Evolutionary conservation across 1,284 basidiomycete species (phyloP).

Genomic region (Ceratobasidium sp.): DNA sequence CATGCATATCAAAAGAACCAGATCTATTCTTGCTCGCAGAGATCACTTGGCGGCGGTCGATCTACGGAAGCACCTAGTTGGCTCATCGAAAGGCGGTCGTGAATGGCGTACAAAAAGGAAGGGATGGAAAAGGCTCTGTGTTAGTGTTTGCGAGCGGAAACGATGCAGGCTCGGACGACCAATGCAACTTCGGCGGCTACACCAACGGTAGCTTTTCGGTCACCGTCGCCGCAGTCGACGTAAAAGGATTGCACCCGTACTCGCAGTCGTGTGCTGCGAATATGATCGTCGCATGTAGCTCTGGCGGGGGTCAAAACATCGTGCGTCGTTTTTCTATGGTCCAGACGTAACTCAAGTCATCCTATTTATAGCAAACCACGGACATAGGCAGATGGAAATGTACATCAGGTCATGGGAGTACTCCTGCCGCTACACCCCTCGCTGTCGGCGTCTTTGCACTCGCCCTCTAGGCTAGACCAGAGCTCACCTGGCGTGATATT

Average conservation of each 20-base stretch:
- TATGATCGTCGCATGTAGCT: constrained; percentile 96
- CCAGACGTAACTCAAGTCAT: background rate
- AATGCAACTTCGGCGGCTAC: constrained; percentile 99
- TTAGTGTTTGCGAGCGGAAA: constrained; percentile 99
- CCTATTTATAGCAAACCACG: constrained; percentile 83
- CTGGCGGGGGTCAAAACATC: constrained; percentile 92
- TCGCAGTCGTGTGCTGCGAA: constrained; percentile 98
- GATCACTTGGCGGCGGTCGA: constrained; percentile 94
- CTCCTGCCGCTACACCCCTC: constrained; percentile 97
- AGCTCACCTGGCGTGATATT: constrained; percentile 96
- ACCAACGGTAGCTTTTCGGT: constrained; percentile 98
- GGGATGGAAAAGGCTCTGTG: constrained; percentile 91
- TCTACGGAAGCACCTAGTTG: constrained; percentile 96
- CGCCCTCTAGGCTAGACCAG: constrained; percentile 87
- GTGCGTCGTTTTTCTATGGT: constrained; percentile 65
- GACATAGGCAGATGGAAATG: constrained; percentile 92
- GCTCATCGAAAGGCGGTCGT: constrained; percentile 94
- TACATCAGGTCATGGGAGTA: constrained; percentile 90
- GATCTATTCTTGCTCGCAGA: constrained; percentile 98
- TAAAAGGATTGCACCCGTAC: constrained; percentile 95
- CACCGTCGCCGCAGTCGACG: constrained; percentile 94
- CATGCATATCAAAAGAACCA: constrained; percentile 93
- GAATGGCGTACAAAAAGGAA: constrained; percentile 94
- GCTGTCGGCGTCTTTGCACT: constrained; percentile 93
- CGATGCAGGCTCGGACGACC: constrained; percentile 91